Base-by-base conservation (phyloP, 768 basidiomycete species). In the Tricholoma sp. region DNA sequence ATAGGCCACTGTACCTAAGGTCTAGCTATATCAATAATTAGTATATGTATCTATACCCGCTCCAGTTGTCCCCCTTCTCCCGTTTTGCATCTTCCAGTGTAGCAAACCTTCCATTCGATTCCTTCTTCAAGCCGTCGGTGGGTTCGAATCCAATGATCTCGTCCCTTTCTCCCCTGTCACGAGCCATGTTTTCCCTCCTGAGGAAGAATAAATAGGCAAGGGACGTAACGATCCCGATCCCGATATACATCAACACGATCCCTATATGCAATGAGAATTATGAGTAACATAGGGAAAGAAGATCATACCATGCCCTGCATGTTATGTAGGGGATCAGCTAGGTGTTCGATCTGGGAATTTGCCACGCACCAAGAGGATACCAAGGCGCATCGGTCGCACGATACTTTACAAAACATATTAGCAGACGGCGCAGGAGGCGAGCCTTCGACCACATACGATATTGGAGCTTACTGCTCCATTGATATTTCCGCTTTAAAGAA, bases 381-480 rank as follows among this genome's bases (percentile, higher is more conserved):
- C 85, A 86, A 9, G 88, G 89, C 58, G 73, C 73, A 65, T 89
- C 85, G 48, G 66, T 68, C 3, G 79, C 79, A 32, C 87, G 86
- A 64, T 91, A 90, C 77, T 84, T 52, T 34, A 15, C 9, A 33
- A 39, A 49, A 29, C 12, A 49, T 31, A n/a, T 49, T n/a, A 49
- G 31, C 4, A 49, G 17, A 49, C 15, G 11, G 15, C 8, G 20
- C 37, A 18, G 29, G 39, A 44, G 39, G 31, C 44, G 34, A 24
- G 42, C 11, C 31, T 20, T 7, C 33, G 32, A 53, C 34, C n/a
- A 78, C 84, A 61, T 68, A 85, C 84, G 34, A 91, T 80, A 62
- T 89, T 89, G 15, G 86, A 88, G 64, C 82, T 83, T 41, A 91
- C 82, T n/a, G 85, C 86, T 17, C 87, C 88, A 63, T 88, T 87